Percentiles rank a stretch among this genome's conserved stretches.
Evolutionary conservation across 148 eudicot genomes (phyloP).

Genomic region (Silene latifolia): DNA sequence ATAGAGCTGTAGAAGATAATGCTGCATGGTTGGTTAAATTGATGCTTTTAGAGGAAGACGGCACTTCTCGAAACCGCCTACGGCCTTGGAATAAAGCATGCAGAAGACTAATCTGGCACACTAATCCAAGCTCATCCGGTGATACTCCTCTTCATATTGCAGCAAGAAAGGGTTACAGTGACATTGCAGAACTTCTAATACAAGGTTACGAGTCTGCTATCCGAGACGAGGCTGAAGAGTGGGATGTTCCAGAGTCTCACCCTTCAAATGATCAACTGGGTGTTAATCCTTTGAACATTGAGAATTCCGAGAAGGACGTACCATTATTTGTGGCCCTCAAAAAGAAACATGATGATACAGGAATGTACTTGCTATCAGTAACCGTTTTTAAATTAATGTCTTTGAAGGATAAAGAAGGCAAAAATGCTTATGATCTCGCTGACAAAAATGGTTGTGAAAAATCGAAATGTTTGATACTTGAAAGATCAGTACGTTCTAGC

Average conservation of each 20-base stretch:
- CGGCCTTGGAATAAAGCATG: slow-evolving; percentile 14
- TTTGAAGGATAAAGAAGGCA: not conserved
- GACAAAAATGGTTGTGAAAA: slow-evolving; percentile 5
- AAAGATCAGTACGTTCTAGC: not conserved
- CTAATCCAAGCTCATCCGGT: not conserved
- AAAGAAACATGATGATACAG: slow-evolving; percentile 8
- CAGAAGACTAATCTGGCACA: slow-evolving; percentile 10
- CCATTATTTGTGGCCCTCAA: not conserved
- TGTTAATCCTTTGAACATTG: slow-evolving; percentile 10
- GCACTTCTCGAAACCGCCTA: not conserved
- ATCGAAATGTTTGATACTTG: not conserved
- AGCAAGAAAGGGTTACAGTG: slow-evolving; percentile 1
- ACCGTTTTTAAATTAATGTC: not conserved
- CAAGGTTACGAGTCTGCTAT: slow-evolving; percentile 14
- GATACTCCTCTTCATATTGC: slow-evolving; percentile 16
- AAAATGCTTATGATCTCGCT: slow-evolving; percentile 9
- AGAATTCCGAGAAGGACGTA: not conserved
- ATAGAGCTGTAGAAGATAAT: not conserved
- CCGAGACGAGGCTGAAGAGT: slow-evolving; percentile 9
- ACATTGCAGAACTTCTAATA: slow-evolving; percentile 1
- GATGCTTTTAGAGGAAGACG: slow-evolving; percentile 4
- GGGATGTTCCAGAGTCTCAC: slow-evolving; percentile 16
- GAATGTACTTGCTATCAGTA: not conserved
- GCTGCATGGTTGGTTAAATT: slow-evolving; percentile 3
- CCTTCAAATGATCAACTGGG: slow-evolving; percentile 1